Evolutionary conservation across 2,329 filamentous ascomycete species (phyloP).

Genomic region (Stachybotrys elegans): DNA sequence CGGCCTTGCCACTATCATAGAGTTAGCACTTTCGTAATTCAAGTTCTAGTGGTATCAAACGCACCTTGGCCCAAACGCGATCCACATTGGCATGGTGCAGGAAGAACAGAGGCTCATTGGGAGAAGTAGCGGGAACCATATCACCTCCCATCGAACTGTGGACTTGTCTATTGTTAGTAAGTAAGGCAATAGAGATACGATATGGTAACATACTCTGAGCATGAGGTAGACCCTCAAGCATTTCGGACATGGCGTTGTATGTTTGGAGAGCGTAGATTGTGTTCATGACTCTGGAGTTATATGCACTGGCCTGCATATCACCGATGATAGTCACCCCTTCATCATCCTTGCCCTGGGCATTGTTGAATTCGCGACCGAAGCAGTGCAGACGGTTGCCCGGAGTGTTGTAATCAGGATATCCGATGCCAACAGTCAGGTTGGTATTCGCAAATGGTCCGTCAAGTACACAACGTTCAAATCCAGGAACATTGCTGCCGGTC

Average conservation of each 20-base stretch:
- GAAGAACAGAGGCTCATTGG: constrained; percentile 22
- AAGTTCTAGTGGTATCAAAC: neutral
- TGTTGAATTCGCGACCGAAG: constrained; percentile 11
- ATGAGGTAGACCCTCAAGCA: constrained; percentile 14
- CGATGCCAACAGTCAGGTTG: constrained; percentile 1
- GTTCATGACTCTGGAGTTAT: constrained; percentile 10
- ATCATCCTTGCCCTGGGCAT: constrained; percentile 6
- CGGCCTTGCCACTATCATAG: constrained; percentile 12
- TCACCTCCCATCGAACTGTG: constrained; percentile 14
- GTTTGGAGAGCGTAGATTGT: constrained; percentile 11
- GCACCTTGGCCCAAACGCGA: constrained; percentile 8
- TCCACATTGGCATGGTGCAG: constrained; percentile 22
- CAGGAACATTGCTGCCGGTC: neutral
- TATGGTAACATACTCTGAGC: constrained; percentile 10
- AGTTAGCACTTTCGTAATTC: neutral
- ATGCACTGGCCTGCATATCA: constrained; percentile 11
- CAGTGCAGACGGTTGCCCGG: neutral
- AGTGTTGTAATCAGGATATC: neutral
- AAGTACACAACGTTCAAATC: constrained; percentile 1
- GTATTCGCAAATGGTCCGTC: constrained; percentile 3
- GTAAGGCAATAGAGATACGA: too few relatives aligned
- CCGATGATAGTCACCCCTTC: constrained; percentile 10
- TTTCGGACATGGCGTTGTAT: constrained; percentile 7
- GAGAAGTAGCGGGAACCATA: constrained; percentile 19
- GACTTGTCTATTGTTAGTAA: neutral